These are phyloP conservation scores for Teratosphaeriaceae sp. DNA, from an alignment of 2,329 filamentous ascomycete species.

Conservation along the genomic window DNA sequence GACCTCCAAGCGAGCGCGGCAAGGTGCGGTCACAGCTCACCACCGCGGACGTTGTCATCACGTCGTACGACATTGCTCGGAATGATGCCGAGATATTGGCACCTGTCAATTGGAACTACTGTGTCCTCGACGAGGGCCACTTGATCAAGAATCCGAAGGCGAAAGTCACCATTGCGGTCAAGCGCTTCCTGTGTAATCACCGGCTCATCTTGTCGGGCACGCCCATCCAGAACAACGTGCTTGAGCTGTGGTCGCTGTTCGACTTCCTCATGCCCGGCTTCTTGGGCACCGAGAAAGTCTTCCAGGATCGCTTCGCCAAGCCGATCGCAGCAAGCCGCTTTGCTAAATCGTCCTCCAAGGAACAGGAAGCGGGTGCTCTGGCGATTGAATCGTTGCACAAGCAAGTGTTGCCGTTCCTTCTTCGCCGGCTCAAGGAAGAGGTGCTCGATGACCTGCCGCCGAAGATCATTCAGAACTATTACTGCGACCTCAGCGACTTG, in stretches of 20 bases:
- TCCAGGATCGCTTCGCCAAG: conserved; percentile 89
- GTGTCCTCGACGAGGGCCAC: conserved; percentile 94
- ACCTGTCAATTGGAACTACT: conserved; percentile 91
- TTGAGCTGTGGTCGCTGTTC: conserved; percentile 96
- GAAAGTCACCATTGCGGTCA: conserved; percentile 90
- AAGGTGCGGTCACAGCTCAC: conserved; percentile 62
- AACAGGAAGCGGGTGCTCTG: conserved; percentile 92
- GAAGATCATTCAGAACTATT: conserved; percentile 99
- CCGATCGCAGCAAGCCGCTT: conserved; percentile 91
- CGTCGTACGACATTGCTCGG: conserved; percentile 94
- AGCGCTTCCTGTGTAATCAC: conserved; percentile 83
- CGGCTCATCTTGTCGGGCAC: conserved; percentile 94
- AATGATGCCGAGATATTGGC: conserved; percentile 86
- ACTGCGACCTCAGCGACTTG: conserved; percentile 92
- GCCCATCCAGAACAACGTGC: conserved; percentile 94
- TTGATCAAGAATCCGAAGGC: conserved; percentile 98
- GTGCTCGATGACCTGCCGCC: conserved; percentile 92
- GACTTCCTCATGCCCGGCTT: conserved; percentile 99
- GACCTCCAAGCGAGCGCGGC: conserved; percentile 73
- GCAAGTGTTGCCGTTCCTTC: conserved; percentile 91
- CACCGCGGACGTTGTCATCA: conserved; percentile 86
- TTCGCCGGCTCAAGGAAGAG: conserved; percentile 94
- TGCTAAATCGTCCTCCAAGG: conserved; percentile 95
- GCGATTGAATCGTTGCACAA: conserved; percentile 98
- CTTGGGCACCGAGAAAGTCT: conserved; percentile 93